Evolutionary conservation across 805 yeast genomes (phyloP), one percentile per base, ranked within the genome.

Genomic region (Kluyveromyces starmeri): DNA sequence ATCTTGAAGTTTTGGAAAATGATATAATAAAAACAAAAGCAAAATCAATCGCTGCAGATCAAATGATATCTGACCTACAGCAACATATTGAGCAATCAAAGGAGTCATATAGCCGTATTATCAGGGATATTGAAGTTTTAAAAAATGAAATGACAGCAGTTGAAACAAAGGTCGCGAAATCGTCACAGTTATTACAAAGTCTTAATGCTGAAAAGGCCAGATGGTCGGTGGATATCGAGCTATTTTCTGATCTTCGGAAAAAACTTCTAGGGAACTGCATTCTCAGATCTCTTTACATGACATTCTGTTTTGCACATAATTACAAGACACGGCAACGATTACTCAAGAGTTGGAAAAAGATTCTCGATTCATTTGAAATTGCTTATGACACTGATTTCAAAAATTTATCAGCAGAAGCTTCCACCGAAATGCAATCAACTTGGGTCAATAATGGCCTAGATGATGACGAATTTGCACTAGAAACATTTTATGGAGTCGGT

Each of bases 31-130:
- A 73, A 40, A 79, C 88, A 0, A 68, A 67, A 44, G 79, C 83
- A 1, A 78, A 83, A 45, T 64, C 83, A 7, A 62, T 68, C 16
- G 96, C 94, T 0, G 78, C 86, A 22, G 76, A 76, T 27, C 80
- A 83, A 35, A 83, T 88, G 94, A 78, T 88, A 20, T 52, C 45
- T 0, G 96, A 88, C 46, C 61, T 85, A 16, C 78, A 81, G 43
- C 64, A 55, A 7, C 76, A 79, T 37, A 84, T 89, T 37, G 85
- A 75, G 27, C 46, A 47, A 1, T 83, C 78, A 40, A 84, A 85
- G 44, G 65, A 61, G 6, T 69, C 67, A 7, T 89, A 89, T 51
- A 82, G 92, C 27, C 61, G 58, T 10, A 59, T 81, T n/a, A 84
- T 89, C 20, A 64, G 95, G 39, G 88, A 83, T 23, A 69, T 83